Evolutionary conservation across 164 flowering plant species (phyloP).

Genomic region (Sextonia rubra): DNA sequence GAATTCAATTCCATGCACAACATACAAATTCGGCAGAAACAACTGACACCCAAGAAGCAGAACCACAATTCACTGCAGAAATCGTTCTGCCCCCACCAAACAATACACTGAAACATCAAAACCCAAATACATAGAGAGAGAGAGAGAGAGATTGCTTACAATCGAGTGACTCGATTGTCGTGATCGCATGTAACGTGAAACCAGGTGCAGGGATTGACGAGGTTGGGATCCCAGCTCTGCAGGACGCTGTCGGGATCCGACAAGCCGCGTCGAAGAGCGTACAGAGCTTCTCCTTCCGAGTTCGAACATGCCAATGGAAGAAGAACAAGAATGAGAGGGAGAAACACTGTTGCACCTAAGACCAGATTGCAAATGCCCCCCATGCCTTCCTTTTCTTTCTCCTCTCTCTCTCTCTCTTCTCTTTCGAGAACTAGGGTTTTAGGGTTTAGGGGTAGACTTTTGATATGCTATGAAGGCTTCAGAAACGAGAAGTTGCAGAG

Average conservation of each 20-base stretch:
- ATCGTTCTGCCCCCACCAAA: not conserved
- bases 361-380: not conserved
- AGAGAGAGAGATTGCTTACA: conserved; percentile 28
- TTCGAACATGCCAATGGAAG: conserved; percentile 26
- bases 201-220: conserved; percentile 93
- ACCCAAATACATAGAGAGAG: not conserved
- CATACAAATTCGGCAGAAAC: no score
- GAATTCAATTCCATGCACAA: no score
- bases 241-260: conserved; percentile 75
- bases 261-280: conserved; percentile 52
- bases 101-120: not conserved
- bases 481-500: no score
- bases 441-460: not conserved
- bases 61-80: no score
- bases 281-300: conserved; percentile 77
- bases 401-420: not conserved
- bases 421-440: not conserved
- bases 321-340: not conserved
- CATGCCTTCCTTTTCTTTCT: not conserved
- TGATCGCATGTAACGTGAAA: conserved; percentile 83
- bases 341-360: conserved; percentile 15
- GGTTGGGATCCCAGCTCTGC: conserved; percentile 90
- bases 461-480: not conserved
- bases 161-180: conserved; percentile 71
- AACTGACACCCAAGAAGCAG: no score